Evolutionary conservation across 2,329 filamentous ascomycete genomes (phyloP).

Genomic region (Fusarium sp.): DNA sequence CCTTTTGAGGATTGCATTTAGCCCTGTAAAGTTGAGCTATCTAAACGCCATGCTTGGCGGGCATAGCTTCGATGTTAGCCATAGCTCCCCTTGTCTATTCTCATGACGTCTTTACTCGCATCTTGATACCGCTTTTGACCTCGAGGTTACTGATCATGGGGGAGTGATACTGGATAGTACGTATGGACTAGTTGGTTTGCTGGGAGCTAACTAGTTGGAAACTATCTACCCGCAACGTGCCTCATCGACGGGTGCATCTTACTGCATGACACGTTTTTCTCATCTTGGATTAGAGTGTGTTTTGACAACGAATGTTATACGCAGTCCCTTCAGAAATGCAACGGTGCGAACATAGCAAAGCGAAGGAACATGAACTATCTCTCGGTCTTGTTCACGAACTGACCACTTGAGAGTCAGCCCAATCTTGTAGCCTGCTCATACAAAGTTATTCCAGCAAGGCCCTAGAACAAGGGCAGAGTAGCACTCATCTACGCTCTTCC

Average conservation of each 20-base stretch:
- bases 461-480: conserved; percentile 29
- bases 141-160: conserved; percentile 6
- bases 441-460: conserved; percentile 18
- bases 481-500: not conserved
- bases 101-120: conserved; percentile 31
- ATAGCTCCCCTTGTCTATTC: conserved; percentile 19
- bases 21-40: not conserved
- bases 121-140: conserved; percentile 36
- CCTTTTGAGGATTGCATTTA: not conserved
- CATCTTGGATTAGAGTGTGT: conserved; percentile 2
- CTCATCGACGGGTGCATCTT: conserved; percentile 34
- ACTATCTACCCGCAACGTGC: conserved; percentile 27
- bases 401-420: conserved; percentile 17
- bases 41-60: not conserved
- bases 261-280: conserved; percentile 22
- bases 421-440: not conserved
- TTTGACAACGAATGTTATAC: not conserved
- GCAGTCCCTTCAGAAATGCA: not conserved
- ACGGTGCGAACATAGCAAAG: not conserved
- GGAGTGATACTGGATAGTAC: not conserved
- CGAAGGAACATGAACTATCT: not conserved
- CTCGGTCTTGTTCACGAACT: not conserved
- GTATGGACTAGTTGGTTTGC: not conserved
- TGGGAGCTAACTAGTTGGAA: not conserved
- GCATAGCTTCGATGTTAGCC: not conserved